phyloP scores from a whole-genome alignment of 169 alveolate genomes.

The Cryptosporidium sp. region DNA sequence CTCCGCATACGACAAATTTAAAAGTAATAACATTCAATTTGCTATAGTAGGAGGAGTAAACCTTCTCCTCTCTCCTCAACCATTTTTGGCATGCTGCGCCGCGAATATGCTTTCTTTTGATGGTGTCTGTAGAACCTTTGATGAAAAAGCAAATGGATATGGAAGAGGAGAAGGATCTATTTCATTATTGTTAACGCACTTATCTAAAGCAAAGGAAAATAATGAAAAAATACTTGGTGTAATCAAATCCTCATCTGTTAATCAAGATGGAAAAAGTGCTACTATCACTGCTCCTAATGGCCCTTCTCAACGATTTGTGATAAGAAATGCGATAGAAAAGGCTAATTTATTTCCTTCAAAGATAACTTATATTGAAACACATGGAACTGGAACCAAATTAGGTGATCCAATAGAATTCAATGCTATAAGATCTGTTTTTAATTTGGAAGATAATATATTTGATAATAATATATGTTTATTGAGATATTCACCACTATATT shows the following conservation, averaged over 20 bases:
- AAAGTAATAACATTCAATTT: slow-evolving; percentile 2
- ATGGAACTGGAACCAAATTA: slow-evolving; percentile 68
- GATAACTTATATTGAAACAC: slow-evolving; percentile 41
- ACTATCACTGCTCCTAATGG: slow-evolving; percentile 74
- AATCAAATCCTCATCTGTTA: slow-evolving; percentile 50
- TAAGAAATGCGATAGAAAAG: slow-evolving; percentile 32
- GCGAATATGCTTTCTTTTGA: slow-evolving; percentile 81
- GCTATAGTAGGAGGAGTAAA: slow-evolving; percentile 75
- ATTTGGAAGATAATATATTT: not conserved
- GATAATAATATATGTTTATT: not conserved
- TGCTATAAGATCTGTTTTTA: slow-evolving; percentile 69
- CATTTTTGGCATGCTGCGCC: slow-evolving; percentile 75
- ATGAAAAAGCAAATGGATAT: slow-evolving; percentile 81
- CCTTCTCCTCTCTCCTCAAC: slow-evolving; percentile 60
- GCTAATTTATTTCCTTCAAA: slow-evolving; percentile 46
- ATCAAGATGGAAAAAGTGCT: slow-evolving; percentile 75
- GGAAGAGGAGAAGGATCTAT: slow-evolving; percentile 84
- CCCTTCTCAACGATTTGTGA: slow-evolving; percentile 50
- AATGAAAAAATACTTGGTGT: slow-evolving; percentile 42
- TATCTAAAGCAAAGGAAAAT: slow-evolving; percentile 38
- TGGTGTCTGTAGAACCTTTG: slow-evolving; percentile 84
- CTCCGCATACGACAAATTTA: slow-evolving; percentile 74
- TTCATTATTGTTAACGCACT: slow-evolving; percentile 61
- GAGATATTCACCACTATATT: slow-evolving; percentile 40
- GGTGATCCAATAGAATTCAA: slow-evolving; percentile 72